Evolutionary conservation across 441 rosid species (phyloP).

Genomic region (Kokia cookei): DNA sequence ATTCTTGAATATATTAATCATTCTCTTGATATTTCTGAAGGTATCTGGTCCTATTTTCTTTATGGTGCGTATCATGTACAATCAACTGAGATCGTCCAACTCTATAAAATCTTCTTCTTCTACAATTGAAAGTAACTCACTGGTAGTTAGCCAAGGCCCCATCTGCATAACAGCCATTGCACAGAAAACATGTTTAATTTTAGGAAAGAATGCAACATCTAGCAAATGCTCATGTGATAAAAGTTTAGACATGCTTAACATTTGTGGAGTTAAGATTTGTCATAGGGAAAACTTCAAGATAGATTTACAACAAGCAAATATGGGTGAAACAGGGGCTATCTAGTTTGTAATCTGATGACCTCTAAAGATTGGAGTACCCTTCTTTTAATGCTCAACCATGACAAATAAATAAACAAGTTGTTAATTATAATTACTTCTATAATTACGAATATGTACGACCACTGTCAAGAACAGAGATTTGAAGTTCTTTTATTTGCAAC

Average conservation of each 20-base stretch:
- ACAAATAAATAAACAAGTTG: not conserved
- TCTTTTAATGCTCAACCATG: not conserved
- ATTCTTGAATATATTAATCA: not conserved
- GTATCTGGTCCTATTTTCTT: not conserved
- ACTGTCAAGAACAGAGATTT: not conserved
- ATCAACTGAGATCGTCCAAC: not conserved
- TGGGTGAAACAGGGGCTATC: not conserved
- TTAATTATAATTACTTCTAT: not conserved
- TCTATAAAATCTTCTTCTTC: constrained; percentile 1
- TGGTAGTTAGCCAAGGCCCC: constrained; percentile 13
- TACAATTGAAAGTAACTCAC: constrained; percentile 19
- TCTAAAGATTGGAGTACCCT: not conserved
- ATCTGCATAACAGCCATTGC: constrained; percentile 25
- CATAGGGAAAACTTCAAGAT: not conserved
- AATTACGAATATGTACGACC: not conserved
- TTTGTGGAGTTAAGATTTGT: not conserved
- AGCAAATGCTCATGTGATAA: not conserved
- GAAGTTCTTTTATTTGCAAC: too few species aligned
- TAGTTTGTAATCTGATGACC: not conserved
- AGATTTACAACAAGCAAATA: not conserved
- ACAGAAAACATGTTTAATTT: not conserved
- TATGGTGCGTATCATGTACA: not conserved
- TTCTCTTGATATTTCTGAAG: not conserved
- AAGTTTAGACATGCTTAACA: not conserved
- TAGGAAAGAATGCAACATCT: not conserved